Percentiles rank a stretch among this genome's conserved stretches.
phyloP scores from a whole-genome alignment of 768 basidiomycete genomes.

The Tylopilus plumbeoviolaceoides region DNA sequence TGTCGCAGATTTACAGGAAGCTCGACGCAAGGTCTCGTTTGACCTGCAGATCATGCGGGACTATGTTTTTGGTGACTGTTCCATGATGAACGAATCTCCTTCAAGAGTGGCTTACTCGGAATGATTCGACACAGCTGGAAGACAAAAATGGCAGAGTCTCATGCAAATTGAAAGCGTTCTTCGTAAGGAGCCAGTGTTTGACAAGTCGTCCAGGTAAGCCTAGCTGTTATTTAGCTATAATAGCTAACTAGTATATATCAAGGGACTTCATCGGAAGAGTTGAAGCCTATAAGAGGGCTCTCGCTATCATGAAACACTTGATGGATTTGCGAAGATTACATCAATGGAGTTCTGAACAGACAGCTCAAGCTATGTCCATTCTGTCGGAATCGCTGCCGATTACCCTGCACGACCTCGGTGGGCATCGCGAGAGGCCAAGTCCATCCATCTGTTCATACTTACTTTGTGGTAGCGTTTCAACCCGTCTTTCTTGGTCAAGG shows the following conservation, averaged over 20 bases:
- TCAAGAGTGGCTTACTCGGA: background rate
- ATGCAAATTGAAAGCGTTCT: constrained; percentile 43
- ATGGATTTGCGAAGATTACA: constrained; percentile 55
- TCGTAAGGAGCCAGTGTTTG: constrained; percentile 52
- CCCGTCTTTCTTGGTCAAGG: constrained; percentile 66
- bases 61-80: constrained; percentile 47
- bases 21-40: constrained; percentile 43
- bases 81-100: background rate
- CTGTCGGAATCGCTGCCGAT: constrained; percentile 55
- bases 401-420: constrained; percentile 35
- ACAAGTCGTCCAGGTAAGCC: constrained; percentile 51
- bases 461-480: constrained; percentile 44
- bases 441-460: constrained; percentile 14
- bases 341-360: constrained; percentile 50
- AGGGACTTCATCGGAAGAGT: constrained; percentile 58
- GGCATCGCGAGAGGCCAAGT: constrained; percentile 17
- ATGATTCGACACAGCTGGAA: constrained; percentile 40
- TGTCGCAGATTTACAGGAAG: constrained; percentile 47
- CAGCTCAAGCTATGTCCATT: constrained; percentile 40
- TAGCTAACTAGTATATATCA: background rate
- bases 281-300: constrained; percentile 52
- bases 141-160: constrained; percentile 47
- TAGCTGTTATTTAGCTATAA: background rate
- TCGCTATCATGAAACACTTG: constrained; percentile 52
- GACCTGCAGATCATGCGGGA: constrained; percentile 41